Evolutionary conservation across 495 filamentous ascomycete species (phyloP).

Genomic region (Neurospora sp.): DNA sequence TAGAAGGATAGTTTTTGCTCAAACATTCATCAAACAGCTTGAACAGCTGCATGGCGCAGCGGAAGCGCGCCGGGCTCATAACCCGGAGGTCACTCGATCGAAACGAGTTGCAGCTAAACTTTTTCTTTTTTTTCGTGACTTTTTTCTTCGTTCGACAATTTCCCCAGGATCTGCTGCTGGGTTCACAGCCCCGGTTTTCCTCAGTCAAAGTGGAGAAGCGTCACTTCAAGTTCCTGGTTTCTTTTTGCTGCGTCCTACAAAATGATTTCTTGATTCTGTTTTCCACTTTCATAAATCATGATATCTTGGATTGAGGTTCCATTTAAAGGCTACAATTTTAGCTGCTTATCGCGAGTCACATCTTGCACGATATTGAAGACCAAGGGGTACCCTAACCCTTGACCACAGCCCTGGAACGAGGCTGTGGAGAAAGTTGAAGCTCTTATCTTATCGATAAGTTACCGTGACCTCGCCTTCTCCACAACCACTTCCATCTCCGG

Average conservation of each 20-base stretch:
- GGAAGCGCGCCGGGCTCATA: constrained; percentile 9
- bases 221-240: background rate
- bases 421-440: background rate
- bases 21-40: background rate
- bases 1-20: background rate
- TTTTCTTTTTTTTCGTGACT: background rate
- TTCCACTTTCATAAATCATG: background rate
- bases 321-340: background rate
- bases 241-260: background rate
- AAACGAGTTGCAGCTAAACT: constrained; percentile 6
- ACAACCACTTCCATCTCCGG: background rate
- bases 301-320: background rate
- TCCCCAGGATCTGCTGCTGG: background rate
- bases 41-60: constrained; percentile 5
- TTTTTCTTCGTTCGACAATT: background rate
- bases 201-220: background rate
- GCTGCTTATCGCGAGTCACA: background rate
- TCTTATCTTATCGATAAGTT: background rate
- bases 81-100: constrained; percentile 9
- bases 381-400: background rate
- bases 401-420: background rate
- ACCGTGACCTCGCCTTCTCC: background rate
- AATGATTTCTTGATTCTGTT: background rate
- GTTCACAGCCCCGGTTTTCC: background rate
- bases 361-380: background rate